A percentile compares a stretch with the other conserved stretches of the same genome.
Conservation (phyloP, 2,329 filamentous ascomycete species). For the Raffaelea arxii region DNA sequence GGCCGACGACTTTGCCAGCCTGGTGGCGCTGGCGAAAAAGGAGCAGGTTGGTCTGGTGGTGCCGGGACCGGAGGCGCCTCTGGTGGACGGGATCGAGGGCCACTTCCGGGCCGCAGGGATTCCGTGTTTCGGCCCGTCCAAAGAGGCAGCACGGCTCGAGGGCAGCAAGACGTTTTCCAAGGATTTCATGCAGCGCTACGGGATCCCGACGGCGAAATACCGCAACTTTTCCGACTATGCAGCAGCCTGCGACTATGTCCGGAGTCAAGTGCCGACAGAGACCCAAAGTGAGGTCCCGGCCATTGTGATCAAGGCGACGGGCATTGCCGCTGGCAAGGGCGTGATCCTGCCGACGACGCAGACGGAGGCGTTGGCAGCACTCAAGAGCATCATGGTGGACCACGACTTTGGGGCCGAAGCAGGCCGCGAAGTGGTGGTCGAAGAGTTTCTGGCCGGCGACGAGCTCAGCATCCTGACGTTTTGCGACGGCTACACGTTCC, state of each 20-base stretch:
- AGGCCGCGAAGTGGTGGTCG: constrained; percentile 86
- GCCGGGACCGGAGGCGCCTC: constrained; percentile 84
- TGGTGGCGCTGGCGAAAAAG: constrained; percentile 65
- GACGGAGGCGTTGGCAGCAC: constrained; percentile 69
- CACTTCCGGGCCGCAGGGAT: constrained; percentile 70
- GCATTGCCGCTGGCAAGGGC: constrained; percentile 88
- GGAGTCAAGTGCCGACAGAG: constrained; percentile 9
- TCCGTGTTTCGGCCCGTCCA: constrained; percentile 75
- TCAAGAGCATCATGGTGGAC: constrained; percentile 85
- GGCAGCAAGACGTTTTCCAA: constrained; percentile 97
- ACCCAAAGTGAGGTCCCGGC: constrained; percentile 51
- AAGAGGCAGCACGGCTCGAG: constrained; percentile 80
- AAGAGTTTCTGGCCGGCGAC: constrained; percentile 85
- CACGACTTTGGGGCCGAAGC: constrained; percentile 71
- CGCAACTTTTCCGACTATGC: constrained; percentile 77
- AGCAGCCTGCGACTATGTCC: constrained; percentile 63
- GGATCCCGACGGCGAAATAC: constrained; percentile 85
- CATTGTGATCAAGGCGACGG: constrained; percentile 84
- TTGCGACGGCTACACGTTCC: constrained; percentile 77
- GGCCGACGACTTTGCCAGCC: constrained; percentile 65
- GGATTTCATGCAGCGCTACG: constrained; percentile 89
- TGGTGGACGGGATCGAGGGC: constrained; percentile 81
- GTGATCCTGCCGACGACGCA: constrained; percentile 80
- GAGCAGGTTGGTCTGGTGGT: constrained; percentile 74
- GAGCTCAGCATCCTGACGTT: constrained; percentile 89